phyloP scores from a whole-genome alignment of 164 flowering plant genomes.

The Stephania yunnanensis region DNA sequence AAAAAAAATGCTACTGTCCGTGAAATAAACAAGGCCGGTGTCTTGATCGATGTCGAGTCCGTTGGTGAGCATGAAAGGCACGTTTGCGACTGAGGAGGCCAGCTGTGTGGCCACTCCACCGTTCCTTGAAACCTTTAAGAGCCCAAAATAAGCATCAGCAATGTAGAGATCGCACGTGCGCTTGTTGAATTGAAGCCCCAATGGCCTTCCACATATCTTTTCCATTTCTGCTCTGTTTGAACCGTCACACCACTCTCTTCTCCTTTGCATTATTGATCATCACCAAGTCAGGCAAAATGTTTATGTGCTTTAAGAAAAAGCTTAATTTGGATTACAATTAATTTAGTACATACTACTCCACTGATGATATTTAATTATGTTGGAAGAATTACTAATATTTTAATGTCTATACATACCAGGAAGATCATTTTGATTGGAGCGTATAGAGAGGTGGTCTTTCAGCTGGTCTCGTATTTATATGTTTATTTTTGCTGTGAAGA shows the following conservation, averaged over 20 bases:
- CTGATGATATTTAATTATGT: too few relatives aligned
- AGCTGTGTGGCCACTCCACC: conserved; percentile 16
- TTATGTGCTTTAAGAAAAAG: too few relatives aligned
- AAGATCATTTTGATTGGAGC: too few relatives aligned
- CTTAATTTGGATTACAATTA: too few relatives aligned
- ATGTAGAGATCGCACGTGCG: conserved; percentile 12
- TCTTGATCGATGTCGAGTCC: conserved; percentile 20
- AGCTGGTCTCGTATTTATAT: too few relatives aligned
- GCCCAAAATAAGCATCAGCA: conserved; percentile 16
- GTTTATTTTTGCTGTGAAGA: too few relatives aligned
- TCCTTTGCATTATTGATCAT: background rate
- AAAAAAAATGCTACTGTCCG: conserved; percentile 18
- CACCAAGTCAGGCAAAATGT: background rate
- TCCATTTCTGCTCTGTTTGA: background rate
- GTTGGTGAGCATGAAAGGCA: conserved; percentile 6
- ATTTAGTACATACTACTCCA: too few relatives aligned
- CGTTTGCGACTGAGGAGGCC: conserved; percentile 12
- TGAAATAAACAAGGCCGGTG: conserved; percentile 18
- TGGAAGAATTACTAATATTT: too few relatives aligned
- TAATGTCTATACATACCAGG: too few relatives aligned
- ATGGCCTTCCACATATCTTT: conserved; percentile 10
- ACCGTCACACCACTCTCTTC: conserved; percentile 6
- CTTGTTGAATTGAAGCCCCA: conserved; percentile 12
- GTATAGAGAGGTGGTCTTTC: too few relatives aligned
- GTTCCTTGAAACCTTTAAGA: conserved; percentile 4